These are phyloP conservation scores for Penicillium diatomitis DNA, from an alignment of 495 filamentous ascomycete species.

Conservation along the genomic window DNA sequence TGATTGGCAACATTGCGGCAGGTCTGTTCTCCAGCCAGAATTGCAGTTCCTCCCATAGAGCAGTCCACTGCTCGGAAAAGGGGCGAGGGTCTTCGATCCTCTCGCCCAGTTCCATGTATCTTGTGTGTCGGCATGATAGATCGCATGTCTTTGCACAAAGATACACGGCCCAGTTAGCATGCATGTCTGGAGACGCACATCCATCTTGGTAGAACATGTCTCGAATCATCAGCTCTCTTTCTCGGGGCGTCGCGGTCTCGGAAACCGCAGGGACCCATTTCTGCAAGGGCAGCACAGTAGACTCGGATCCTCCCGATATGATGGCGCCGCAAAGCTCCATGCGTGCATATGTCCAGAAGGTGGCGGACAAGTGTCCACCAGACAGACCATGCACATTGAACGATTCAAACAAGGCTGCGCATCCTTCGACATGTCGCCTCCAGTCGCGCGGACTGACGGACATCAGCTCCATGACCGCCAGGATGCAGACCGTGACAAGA, in stretches of 20 bases:
- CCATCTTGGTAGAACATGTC: conserved; percentile 17
- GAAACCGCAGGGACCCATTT: conserved; percentile 24
- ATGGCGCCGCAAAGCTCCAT: conserved; percentile 38
- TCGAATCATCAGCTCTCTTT: conserved; percentile 13
- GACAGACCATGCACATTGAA: conserved; percentile 28
- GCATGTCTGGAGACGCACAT: conserved; percentile 17
- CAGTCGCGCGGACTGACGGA: conserved; percentile 31
- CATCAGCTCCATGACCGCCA: conserved; percentile 33
- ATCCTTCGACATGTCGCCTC: conserved; percentile 34
- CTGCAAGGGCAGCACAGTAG: conserved; percentile 21
- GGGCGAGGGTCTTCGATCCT: conserved; percentile 9
- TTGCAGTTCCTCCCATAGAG: conserved; percentile 31
- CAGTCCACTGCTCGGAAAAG: conserved; percentile 18
- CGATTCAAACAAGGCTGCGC: conserved; percentile 28
- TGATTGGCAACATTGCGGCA: conserved; percentile 23
- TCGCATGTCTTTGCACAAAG: conserved; percentile 28
- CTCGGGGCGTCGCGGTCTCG: conserved; percentile 6
- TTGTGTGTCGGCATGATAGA: conserved; percentile 19
- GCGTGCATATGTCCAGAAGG: conserved; percentile 36
- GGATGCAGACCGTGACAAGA: conserved; percentile 21
- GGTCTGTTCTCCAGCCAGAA: conserved; percentile 28
- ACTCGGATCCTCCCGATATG: conserved; percentile 28
- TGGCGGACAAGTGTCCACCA: conserved; percentile 26
- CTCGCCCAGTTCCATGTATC: conserved; percentile 21
- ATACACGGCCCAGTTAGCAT: conserved; percentile 35